Percentiles rank a stretch among this genome's conserved stretches.
Evolutionary conservation across 768 basidiomycete genomes (phyloP).

Genomic region (Boletus coccyginus): DNA sequence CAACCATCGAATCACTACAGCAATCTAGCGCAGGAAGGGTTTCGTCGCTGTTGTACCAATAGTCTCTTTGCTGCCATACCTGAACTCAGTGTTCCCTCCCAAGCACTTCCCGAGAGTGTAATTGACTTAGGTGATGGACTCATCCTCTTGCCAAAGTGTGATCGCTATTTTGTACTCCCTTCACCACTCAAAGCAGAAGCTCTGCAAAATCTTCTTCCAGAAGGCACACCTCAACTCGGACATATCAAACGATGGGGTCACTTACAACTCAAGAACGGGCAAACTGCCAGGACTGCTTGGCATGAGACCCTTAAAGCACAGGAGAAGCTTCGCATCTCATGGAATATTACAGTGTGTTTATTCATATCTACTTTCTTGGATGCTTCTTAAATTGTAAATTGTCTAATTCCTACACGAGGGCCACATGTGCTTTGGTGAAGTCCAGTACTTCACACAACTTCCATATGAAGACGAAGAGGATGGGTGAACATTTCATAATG

Average conservation of each 20-base stretch:
- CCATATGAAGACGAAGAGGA: not conserved
- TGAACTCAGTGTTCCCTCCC: too few species aligned
- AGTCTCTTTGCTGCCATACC: too few species aligned
- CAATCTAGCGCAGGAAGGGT: too few species aligned
- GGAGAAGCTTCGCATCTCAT: not conserved
- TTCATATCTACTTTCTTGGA: too few species aligned
- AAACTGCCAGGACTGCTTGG: conserved; percentile 9
- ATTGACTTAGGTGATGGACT: too few species aligned
- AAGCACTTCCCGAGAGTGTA: too few species aligned
- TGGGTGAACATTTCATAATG: not conserved
- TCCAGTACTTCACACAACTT: not conserved
- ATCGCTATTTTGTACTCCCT: not conserved
- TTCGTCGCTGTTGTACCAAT: too few species aligned
- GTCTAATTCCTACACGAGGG: not conserved
- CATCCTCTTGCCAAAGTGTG: not conserved
- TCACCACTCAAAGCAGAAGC: not conserved
- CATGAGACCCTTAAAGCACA: not conserved
- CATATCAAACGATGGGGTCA: conserved; percentile 17
- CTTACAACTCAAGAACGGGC: conserved; percentile 17
- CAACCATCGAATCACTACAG: too few species aligned
- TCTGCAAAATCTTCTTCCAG: not conserved
- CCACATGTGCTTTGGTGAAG: not conserved
- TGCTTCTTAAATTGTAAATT: too few species aligned
- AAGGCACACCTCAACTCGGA: not conserved
- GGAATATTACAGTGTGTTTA: conserved; percentile 12